Conservation (phyloP, 2,329 filamentous ascomycete species). For the Pseudogymnoascus sp. region DNA sequence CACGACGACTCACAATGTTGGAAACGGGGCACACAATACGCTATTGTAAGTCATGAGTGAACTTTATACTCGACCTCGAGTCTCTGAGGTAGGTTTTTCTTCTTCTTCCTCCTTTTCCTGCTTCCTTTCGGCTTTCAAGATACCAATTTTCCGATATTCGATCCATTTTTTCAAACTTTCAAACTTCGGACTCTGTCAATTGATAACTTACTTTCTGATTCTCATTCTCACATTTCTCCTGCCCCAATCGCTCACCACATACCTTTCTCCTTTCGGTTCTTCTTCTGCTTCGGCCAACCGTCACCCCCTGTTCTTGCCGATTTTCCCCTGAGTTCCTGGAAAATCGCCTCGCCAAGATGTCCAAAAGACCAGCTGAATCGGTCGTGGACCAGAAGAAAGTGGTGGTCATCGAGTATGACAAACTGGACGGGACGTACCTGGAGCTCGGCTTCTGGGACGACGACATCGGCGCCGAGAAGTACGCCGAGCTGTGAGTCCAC, state of each 20-base stretch:
- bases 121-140: neutral
- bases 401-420: neutral
- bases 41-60: neutral
- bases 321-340: neutral
- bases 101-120: neutral
- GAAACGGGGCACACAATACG: neutral
- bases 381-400: neutral
- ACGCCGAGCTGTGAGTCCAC: neutral
- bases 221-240: neutral
- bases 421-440: neutral
- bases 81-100: neutral
- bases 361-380: neutral
- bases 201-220: neutral
- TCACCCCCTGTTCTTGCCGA: neutral
- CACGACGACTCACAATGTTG: neutral
- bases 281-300: neutral
- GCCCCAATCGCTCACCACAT: neutral
- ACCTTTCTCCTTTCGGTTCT: neutral
- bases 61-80: neutral
- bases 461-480: neutral
- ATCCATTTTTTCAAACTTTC: neutral
- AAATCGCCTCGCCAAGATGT: neutral
- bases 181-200: neutral
- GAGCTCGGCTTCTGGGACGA: neutral
- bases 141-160: neutral